Percentiles rank a stretch among this genome's conserved stretches.
phyloP scores from a whole-genome alignment of 495 filamentous ascomycete species.

The Apiosordaria backusii region DNA sequence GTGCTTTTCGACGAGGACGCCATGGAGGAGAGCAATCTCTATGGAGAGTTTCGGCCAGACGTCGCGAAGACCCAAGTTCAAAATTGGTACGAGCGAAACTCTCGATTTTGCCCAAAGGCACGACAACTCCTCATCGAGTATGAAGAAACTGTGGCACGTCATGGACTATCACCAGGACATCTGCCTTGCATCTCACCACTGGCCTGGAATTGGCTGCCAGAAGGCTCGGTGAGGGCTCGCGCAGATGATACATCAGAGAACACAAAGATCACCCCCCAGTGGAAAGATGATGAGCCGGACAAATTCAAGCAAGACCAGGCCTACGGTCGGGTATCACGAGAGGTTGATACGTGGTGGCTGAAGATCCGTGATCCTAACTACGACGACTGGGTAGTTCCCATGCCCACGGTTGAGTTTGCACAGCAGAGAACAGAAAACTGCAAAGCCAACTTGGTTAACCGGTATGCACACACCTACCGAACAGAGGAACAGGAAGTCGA shows the following conservation, averaged over 20 bases:
- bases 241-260: slow-evolving; percentile 33
- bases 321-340: slow-evolving; percentile 54
- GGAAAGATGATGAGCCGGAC: slow-evolving; percentile 43
- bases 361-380: slow-evolving; percentile 51
- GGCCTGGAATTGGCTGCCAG: slow-evolving; percentile 43
- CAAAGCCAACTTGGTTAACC: slow-evolving; percentile 45
- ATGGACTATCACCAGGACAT: slow-evolving; percentile 32
- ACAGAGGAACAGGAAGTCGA: slow-evolving; percentile 71
- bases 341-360: slow-evolving; percentile 57
- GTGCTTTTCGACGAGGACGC: slow-evolving; percentile 65
- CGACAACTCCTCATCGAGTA: slow-evolving; percentile 39
- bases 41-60: slow-evolving; percentile 45
- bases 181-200: slow-evolving; percentile 36
- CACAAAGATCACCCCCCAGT: slow-evolving; percentile 35
- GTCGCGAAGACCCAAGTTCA: slow-evolving; percentile 41
- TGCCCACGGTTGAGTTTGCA: slow-evolving; percentile 51
- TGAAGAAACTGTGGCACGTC: slow-evolving; percentile 28
- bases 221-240: slow-evolving; percentile 27
- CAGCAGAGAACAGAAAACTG: slow-evolving; percentile 47
- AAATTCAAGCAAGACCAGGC: slow-evolving; percentile 50
- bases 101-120: slow-evolving; percentile 42
- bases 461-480: slow-evolving; percentile 45
- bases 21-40: slow-evolving; percentile 42
- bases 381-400: slow-evolving; percentile 49
- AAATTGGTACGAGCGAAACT: slow-evolving; percentile 54